These are phyloP conservation scores for Penicillium sp. DNA, from an alignment of 2,329 filamentous ascomycete species.

Conservation along the genomic window DNA sequence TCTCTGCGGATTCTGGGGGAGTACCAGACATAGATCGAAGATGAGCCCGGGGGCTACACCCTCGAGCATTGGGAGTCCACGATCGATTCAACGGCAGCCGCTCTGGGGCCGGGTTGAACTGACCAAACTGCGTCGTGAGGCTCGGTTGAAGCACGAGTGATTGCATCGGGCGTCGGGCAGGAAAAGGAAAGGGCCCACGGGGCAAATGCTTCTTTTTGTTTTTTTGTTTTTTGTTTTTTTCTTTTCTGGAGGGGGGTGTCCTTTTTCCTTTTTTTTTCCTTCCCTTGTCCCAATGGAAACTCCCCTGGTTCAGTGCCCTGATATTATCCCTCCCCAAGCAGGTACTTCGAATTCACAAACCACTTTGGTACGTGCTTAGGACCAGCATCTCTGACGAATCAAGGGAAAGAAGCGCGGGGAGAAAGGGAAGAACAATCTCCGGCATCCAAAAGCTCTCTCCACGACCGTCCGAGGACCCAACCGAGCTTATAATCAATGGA, in stretches of 20 bases:
- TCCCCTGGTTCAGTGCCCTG: neutral
- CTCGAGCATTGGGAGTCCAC: conserved; percentile 40
- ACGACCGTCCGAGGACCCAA: conserved; percentile 21
- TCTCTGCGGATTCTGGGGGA: conserved; percentile 39
- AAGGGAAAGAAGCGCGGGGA: conserved; percentile 9
- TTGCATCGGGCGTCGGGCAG: conserved; percentile 39
- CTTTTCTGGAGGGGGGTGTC: neutral
- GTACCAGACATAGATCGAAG: conserved; percentile 49
- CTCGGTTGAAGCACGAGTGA: conserved; percentile 44
- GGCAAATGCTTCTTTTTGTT: conserved; percentile 7
- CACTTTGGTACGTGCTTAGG: conserved; percentile 22
- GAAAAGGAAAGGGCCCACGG: conserved; percentile 16
- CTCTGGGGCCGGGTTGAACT: conserved; percentile 38
- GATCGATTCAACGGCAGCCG: conserved; percentile 36
- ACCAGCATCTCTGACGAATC: conserved; percentile 33
- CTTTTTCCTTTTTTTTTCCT: neutral
- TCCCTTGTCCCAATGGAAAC: too few relatives aligned
- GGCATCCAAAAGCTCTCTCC: conserved; percentile 24
- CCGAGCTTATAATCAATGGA: conserved; percentile 39
- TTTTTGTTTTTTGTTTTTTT: neutral
- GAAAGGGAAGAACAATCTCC: conserved; percentile 25
- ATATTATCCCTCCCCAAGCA: conserved; percentile 1
- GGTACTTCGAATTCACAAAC: conserved; percentile 26
- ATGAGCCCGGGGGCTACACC: conserved; percentile 42
- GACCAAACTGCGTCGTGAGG: conserved; percentile 41